Evolutionary conservation across 176 grass and related monocot species (phyloP).

Genomic region (Miscanthus lutarioriparius): DNA sequence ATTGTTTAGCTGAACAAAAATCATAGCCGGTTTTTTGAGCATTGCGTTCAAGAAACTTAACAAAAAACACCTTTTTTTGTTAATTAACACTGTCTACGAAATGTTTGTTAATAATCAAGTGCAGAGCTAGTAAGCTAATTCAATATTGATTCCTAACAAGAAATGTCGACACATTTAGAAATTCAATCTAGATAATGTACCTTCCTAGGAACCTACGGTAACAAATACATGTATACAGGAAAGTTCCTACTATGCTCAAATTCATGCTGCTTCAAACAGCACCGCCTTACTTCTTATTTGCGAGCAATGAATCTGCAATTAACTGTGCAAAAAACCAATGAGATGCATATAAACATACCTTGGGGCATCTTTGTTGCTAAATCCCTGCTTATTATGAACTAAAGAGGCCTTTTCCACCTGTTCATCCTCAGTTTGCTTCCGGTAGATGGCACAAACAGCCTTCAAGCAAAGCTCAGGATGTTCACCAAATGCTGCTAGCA

Average conservation of each 20-base stretch:
- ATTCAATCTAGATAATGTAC: not conserved
- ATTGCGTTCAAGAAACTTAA: not conserved
- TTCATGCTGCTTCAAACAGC: not conserved
- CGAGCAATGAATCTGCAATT: not conserved
- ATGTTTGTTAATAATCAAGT: not conserved
- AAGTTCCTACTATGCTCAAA: not conserved
- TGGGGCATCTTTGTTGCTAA: conserved; percentile 52
- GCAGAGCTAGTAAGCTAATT: not conserved
- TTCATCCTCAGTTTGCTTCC: conserved; percentile 61
- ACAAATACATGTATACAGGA: not conserved
- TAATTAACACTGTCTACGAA: not conserved
- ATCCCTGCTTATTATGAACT: conserved; percentile 56
- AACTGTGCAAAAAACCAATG: not conserved
- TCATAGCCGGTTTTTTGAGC: not conserved
- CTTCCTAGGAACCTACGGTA: not conserved
- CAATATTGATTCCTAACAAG: not conserved
- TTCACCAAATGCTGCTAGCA: conserved; percentile 63
- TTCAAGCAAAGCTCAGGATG: conserved; percentile 58
- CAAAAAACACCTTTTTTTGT: not conserved
- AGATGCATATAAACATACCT: conserved; percentile 47
- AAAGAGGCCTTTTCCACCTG: conserved; percentile 38
- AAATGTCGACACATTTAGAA: not conserved
- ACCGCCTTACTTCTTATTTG: not conserved
- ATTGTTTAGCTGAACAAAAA: not conserved
- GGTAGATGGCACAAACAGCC: conserved; percentile 82